A percentile compares a stretch with the other conserved stretches of the same genome.
Conservation (phyloP, 176 grass and related monocot genomes). For the Triticum aestivum region IWGSC_CS_RefSeq_v2.1 NC_057795.1:606020569-606021068, state of each 20-base stretch:
- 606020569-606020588: background rate
- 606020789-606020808: conserved; percentile 13
- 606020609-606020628: background rate
- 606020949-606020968: conserved; percentile 63
- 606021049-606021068: background rate
- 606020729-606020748: background rate
- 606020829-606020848: conserved; percentile 78
- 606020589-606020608: background rate
- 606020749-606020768: background rate
- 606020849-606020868: conserved; percentile 70
- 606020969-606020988: conserved; percentile 53
- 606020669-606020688: conserved; percentile 67
- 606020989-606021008: background rate
- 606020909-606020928: conserved; percentile 88
- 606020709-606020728: conserved; percentile 67
- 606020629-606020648: conserved; percentile 71
- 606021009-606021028: background rate
- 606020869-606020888: conserved; percentile 69
- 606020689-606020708: conserved; percentile 85
- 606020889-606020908: conserved; percentile 82
- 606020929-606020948: conserved; percentile 79
- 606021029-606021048: background rate
- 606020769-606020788: background rate
- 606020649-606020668: conserved; percentile 63
- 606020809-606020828: conserved; percentile 62